Evolutionary conservation across 768 basidiomycete species (phyloP).

Genomic region (Pisolithus albus): DNA sequence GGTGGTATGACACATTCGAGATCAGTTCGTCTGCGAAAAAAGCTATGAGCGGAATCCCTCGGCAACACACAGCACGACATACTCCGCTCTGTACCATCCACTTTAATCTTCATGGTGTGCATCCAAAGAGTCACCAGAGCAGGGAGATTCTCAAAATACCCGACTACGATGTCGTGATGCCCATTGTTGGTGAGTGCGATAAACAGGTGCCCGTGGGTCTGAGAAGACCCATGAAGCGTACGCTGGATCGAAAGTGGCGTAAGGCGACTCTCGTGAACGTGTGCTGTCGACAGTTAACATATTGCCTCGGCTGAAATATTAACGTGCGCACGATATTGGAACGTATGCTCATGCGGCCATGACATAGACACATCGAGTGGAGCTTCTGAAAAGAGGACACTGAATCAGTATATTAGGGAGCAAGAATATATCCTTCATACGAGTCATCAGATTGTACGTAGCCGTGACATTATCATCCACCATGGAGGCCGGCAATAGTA

Average conservation of each 20-base stretch:
- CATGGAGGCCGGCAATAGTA: constrained; percentile 48
- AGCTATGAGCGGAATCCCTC: neutral
- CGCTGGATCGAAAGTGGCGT: constrained; percentile 58
- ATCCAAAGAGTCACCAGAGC: constrained; percentile 88
- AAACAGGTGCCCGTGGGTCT: constrained; percentile 68
- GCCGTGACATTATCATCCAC: constrained; percentile 30
- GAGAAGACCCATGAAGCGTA: constrained; percentile 64
- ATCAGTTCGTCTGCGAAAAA: constrained; percentile 50
- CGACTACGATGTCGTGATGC: constrained; percentile 36
- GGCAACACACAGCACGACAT: constrained; percentile 11
- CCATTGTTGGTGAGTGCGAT: constrained; percentile 56
- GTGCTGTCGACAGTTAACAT: constrained; percentile 23
- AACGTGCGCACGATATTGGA: constrained; percentile 49
- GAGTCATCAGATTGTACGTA: constrained; percentile 40
- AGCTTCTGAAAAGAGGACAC: constrained; percentile 4
- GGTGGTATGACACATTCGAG: constrained; percentile 53
- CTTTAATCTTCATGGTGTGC: constrained; percentile 57
- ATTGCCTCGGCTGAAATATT: neutral
- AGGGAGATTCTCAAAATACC: constrained; percentile 90
- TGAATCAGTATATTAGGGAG: neutral
- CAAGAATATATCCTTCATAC: constrained; percentile 27
- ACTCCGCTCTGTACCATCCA: constrained; percentile 45
- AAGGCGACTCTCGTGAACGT: constrained; percentile 32
- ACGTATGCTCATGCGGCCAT: constrained; percentile 45
- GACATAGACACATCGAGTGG: constrained; percentile 52